Conservation (phyloP, 495 filamentous ascomycete species). For the Xylaria sp. region DNA sequence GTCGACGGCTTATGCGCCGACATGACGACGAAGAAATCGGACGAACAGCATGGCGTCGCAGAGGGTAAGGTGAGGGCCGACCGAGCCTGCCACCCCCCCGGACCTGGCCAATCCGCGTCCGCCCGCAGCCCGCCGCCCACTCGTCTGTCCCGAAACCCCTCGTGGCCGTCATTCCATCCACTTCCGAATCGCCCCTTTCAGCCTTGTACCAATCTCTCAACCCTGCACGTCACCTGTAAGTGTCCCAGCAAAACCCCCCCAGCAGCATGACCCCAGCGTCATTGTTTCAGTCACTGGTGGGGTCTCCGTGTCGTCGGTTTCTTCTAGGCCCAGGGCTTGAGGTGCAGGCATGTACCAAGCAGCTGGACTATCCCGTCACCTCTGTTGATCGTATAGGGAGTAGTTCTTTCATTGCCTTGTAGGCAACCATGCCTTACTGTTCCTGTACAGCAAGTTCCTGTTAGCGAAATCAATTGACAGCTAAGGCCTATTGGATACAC, state of each 20-base stretch:
- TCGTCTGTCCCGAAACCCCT: constrained; percentile 19
- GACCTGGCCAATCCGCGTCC: constrained; percentile 16
- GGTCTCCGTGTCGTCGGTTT: constrained; percentile 26
- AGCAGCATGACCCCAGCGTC: constrained; percentile 34
- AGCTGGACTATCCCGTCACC: not conserved
- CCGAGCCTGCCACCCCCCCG: constrained; percentile 3
- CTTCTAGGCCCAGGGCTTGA: constrained; percentile 4
- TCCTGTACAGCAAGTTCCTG: not conserved
- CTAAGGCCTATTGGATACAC: constrained; percentile 3
- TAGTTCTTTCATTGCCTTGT: not conserved
- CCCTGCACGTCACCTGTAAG: constrained; percentile 42
- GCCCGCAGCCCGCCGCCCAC: constrained; percentile 11
- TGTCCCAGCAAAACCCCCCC: constrained; percentile 31
- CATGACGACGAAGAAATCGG: constrained; percentile 16
- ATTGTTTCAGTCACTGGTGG: constrained; percentile 31
- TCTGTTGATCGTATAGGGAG: not conserved
- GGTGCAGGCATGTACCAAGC: not conserved
- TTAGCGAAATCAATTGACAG: not conserved
- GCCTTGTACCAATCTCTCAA: constrained; percentile 44
- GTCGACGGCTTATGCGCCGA: constrained; percentile 18
- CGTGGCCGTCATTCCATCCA: constrained; percentile 30
- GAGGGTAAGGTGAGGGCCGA: constrained; percentile 27
- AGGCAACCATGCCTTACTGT: not conserved
- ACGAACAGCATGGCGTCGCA: constrained; percentile 17
- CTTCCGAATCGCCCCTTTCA: constrained; percentile 42